Percentiles rank a stretch among this genome's conserved stretches.
Conservation (phyloP, 306 rosid species). For the Vigna nakashimae region DNA sequence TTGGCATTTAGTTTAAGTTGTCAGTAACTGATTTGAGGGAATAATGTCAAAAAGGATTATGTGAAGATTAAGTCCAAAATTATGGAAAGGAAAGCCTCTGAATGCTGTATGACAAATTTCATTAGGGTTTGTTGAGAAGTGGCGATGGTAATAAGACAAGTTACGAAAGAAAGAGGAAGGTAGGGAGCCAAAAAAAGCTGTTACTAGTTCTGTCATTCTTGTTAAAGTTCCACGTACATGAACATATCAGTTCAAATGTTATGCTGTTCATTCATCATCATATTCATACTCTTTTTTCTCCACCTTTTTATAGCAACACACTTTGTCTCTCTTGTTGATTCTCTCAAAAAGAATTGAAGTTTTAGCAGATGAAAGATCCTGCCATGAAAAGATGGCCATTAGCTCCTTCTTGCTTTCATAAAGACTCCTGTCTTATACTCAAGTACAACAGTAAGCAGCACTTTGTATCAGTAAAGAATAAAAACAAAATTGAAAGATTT, state of each 20-base stretch:
- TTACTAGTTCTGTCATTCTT: constrained; percentile 44
- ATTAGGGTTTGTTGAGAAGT: constrained; percentile 19
- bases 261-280: constrained; percentile 26
- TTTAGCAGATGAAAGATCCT: constrained; percentile 11
- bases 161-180: constrained; percentile 49
- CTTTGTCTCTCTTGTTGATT: background rate
- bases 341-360: background rate
- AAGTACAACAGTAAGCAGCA: background rate
- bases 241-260: constrained; percentile 37
- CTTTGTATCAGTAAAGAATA: no score
- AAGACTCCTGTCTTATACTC: background rate
- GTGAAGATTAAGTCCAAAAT: constrained; percentile 15
- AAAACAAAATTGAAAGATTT: no score
- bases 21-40: background rate
- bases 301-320: background rate
- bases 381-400: background rate
- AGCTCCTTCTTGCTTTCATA: constrained; percentile 7
- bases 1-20: constrained; percentile 35
- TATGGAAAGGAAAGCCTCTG: constrained; percentile 19
- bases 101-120: constrained; percentile 7
- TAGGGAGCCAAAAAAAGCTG: constrained; percentile 49
- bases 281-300: constrained; percentile 1
- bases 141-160: constrained; percentile 44
- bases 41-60: constrained; percentile 13
- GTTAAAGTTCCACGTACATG: constrained; percentile 44